Evolutionary conservation across 1,139 yeast species (phyloP), one percentile per base, ranked within the genome.

Genomic region (Oligophagozyma castellii): DNA sequence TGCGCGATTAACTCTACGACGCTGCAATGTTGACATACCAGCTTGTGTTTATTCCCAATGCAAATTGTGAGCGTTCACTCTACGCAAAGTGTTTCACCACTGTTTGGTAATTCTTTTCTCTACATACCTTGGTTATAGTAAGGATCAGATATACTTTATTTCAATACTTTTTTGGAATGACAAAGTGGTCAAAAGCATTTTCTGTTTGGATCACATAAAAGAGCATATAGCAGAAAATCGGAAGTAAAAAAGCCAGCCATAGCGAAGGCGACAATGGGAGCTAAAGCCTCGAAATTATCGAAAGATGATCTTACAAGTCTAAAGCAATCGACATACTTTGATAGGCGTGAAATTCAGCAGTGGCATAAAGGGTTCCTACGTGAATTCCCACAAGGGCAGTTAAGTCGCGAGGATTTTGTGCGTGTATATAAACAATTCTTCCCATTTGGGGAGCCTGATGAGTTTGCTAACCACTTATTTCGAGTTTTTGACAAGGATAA

Each of bases 401-500:
- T 92, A 25, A 72, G 84, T 6, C 79, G 78, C 47, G 81, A 78
- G 31, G 96, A 89, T 50, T 84, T 92, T 53, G 74, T 80, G 40
- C 81, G 80, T 53, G 86, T 89, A 13, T 92, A 84, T 59, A 83
- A 81, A 53, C 96, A 89, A 51, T 92, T 86, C 55, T 92, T 92
- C 61, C 99, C 99, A 13, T 92, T 92, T 61, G 99, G 99, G 2
- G 95, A 89, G 47, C 95, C 98, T 1, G 70, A 78, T 8, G 89
- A 84, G 35, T 92, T 84, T 58, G 81, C 95, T 35, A 83, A 73
- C 37, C 80, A 77, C 45, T 75, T 92, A 18, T 92, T 92, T 56
- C 72, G 74, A 35, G 93, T 83, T 7, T 86, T 89, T 54, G 98
- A 92, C 53, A 67, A 70, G 30, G 93, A 84, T 52, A 65, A 70